Conservation (phyloP, 2,329 filamentous ascomycete species). For the Podosphaera aphanis region DNA sequence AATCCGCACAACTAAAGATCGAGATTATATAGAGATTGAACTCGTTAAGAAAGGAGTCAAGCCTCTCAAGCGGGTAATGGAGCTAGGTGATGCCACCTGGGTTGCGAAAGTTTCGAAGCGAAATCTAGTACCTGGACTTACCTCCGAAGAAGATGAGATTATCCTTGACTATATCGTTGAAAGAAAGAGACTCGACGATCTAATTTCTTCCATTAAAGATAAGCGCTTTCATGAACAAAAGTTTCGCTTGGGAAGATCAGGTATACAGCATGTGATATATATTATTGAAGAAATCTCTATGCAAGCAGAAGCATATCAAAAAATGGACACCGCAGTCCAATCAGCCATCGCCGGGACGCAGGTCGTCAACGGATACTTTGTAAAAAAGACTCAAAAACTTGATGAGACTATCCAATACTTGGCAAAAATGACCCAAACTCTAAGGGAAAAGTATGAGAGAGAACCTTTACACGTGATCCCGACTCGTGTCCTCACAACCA, state of each 20-base stretch:
- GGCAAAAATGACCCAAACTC: slow-evolving; percentile 42
- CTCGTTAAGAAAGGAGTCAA: slow-evolving; percentile 40
- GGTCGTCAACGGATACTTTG: slow-evolving; percentile 55
- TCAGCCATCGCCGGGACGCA: slow-evolving; percentile 57
- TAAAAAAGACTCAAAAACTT: slow-evolving; percentile 52
- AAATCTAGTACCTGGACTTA: slow-evolving; percentile 28
- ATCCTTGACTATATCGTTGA: slow-evolving; percentile 64
- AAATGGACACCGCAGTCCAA: slow-evolving; percentile 42
- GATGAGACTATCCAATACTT: slow-evolving; percentile 62
- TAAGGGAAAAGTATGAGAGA: slow-evolving; percentile 40
- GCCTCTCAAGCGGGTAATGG: slow-evolving; percentile 43
- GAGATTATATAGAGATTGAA: slow-evolving; percentile 55
- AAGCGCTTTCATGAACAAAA: slow-evolving; percentile 70
- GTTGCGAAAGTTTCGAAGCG: slow-evolving; percentile 47
- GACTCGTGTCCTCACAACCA: slow-evolving; percentile 33
- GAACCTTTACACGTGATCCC: slow-evolving; percentile 39
- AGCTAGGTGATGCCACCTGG: slow-evolving; percentile 59
- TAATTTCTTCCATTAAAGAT: slow-evolving; percentile 61
- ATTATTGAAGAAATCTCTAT: slow-evolving; percentile 52
- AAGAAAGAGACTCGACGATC: slow-evolving; percentile 56
- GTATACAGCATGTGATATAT: slow-evolving; percentile 56
- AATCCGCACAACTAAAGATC: slow-evolving; percentile 45
- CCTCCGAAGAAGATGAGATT: slow-evolving; percentile 42
- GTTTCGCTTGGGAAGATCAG: slow-evolving; percentile 49
- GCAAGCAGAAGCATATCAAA: slow-evolving; percentile 26